Evolutionary conservation across 139 green algal genomes (phyloP).

Genomic region (Eudorina sp.): DNA sequence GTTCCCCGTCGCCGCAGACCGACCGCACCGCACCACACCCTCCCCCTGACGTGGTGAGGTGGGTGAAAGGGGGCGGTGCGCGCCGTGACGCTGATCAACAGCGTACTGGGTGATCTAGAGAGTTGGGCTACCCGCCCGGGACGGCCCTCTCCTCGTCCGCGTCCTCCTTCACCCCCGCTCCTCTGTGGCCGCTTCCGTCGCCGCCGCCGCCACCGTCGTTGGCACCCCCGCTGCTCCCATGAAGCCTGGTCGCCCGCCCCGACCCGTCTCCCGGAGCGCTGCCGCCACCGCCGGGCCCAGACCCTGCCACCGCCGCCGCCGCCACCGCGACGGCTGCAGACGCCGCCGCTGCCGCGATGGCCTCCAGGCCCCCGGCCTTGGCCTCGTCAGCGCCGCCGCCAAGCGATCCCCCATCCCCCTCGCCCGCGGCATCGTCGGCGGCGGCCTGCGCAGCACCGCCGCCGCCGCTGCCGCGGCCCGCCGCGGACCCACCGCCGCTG

Average conservation of each 20-base stretch:
- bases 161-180: background rate
- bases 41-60: too few relatives aligned
- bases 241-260: background rate
- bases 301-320: background rate
- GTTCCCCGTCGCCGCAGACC: too few relatives aligned
- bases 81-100: too few relatives aligned
- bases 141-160: background rate
- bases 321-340: background rate
- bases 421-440: background rate
- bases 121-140: too few relatives aligned
- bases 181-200: too few relatives aligned
- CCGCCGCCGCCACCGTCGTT: background rate
- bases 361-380: background rate
- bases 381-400: background rate
- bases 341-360: slow-evolving; percentile 4
- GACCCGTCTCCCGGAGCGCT: background rate
- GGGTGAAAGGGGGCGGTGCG: too few relatives aligned
- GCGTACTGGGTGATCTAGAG: too few relatives aligned
- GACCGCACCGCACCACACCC: too few relatives aligned
- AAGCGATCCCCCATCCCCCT: background rate
- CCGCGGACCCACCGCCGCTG: too few relatives aligned
- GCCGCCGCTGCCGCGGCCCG: background rate
- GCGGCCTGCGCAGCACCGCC: background rate
- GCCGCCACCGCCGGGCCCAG: background rate
- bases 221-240: background rate